Evolutionary conservation across 2,329 filamentous ascomycete species (phyloP).

Genomic region (Diaporthe sp.): DNA sequence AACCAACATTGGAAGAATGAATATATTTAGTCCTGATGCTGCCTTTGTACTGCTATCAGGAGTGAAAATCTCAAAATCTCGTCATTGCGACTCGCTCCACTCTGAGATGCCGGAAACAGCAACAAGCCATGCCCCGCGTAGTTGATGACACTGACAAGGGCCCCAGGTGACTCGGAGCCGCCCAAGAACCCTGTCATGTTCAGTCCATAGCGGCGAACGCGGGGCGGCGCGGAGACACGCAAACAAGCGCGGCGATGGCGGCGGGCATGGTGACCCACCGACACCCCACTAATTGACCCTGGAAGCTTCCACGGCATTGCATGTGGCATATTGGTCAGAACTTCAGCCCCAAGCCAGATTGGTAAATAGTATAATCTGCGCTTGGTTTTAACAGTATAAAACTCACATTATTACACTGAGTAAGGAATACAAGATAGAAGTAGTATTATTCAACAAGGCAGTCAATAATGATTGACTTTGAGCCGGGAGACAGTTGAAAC

Average conservation of each 20-base stretch:
- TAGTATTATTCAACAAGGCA: too few relatives aligned
- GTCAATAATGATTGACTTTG: too few relatives aligned
- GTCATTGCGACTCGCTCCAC: constrained; percentile 14
- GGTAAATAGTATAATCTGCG: too few relatives aligned
- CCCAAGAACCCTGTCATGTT: background rate
- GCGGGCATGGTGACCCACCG: background rate
- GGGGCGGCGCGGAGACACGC: constrained; percentile 1
- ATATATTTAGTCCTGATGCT: background rate
- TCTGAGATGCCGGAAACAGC: background rate
- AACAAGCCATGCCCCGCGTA: background rate
- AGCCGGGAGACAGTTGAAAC: too few relatives aligned
- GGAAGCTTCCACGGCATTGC: too few relatives aligned
- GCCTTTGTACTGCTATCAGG: background rate
- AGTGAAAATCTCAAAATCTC: background rate
- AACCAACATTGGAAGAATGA: background rate
- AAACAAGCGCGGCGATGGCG: background rate
- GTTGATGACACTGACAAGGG: background rate
- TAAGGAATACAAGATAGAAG: too few relatives aligned
- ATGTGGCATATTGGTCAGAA: too few relatives aligned
- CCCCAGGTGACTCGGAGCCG: background rate
- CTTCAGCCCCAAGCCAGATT: too few relatives aligned
- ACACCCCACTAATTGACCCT: background rate
- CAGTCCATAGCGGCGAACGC: background rate
- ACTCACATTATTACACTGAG: too few relatives aligned
- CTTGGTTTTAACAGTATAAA: too few relatives aligned